phyloP scores from a whole-genome alignment of 2,329 filamentous ascomycete genomes.

The Venturia oleaginea region DNA sequence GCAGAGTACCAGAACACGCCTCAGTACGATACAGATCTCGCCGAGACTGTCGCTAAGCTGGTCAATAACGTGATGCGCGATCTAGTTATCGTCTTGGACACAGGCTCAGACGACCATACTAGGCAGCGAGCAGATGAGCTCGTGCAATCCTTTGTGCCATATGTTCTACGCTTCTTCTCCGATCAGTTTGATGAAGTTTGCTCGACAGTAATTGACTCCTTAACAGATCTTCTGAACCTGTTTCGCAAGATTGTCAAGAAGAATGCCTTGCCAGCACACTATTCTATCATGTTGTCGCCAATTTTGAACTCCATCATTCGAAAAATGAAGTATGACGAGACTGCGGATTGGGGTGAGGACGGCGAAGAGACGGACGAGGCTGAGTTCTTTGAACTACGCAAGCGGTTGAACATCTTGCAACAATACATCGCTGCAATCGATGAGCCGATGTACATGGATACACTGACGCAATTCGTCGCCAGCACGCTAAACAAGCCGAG shows the following conservation, averaged over 20 bases:
- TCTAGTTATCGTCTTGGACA: constrained; percentile 78
- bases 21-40: constrained; percentile 90
- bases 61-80: constrained; percentile 86
- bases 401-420: constrained; percentile 80
- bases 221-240: constrained; percentile 87
- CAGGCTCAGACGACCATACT: constrained; percentile 52
- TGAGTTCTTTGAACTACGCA: constrained; percentile 90
- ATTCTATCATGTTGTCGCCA: constrained; percentile 73
- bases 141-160: constrained; percentile 73
- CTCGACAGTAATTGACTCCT: constrained; percentile 85
- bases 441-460: constrained; percentile 78
- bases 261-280: constrained; percentile 59
- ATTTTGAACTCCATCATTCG: constrained; percentile 85
- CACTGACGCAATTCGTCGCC: constrained; percentile 78
- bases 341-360: constrained; percentile 84
- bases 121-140: constrained; percentile 70
- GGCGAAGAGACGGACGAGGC: constrained; percentile 94
- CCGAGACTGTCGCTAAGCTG: constrained; percentile 88
- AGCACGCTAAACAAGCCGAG: constrained; percentile 76
- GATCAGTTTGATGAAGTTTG: constrained; percentile 98
- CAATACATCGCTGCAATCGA: constrained; percentile 88
- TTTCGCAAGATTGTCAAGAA: constrained; percentile 67
- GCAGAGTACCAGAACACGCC: constrained; percentile 70
- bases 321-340: constrained; percentile 98
- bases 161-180: constrained; percentile 86